These are phyloP conservation scores for Hericium coralloides DNA, from an alignment of 768 basidiomycete genomes.

Conservation along the genomic window DNA sequence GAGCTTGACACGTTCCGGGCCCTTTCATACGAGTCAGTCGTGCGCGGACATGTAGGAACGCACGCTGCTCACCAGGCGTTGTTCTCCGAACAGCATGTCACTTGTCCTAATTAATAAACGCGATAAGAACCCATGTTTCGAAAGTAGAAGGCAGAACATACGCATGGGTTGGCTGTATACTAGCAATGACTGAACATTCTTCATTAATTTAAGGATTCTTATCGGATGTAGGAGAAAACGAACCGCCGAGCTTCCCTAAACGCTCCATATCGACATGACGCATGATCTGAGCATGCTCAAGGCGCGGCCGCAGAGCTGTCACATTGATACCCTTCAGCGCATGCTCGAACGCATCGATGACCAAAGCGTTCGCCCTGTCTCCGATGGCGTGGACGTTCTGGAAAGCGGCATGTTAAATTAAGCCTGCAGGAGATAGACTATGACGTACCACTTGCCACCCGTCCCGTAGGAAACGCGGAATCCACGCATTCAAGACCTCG, in stretches of 20 bases:
- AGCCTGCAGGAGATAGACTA: background rate
- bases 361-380: constrained; percentile 79
- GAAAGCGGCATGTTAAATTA: background rate
- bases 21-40: constrained; percentile 31
- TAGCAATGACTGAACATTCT: constrained; percentile 62
- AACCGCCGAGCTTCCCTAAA: constrained; percentile 74
- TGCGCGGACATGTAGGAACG: background rate
- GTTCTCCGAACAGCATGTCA: constrained; percentile 88
- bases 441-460: constrained; percentile 85
- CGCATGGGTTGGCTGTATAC: constrained; percentile 86
- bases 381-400: constrained; percentile 87
- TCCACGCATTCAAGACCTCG: constrained; percentile 49
- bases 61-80: constrained; percentile 49
- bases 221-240: constrained; percentile 13
- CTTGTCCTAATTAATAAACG: constrained; percentile 40
- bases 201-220: background rate
- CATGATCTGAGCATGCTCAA: constrained; percentile 91
- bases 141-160: constrained; percentile 29
- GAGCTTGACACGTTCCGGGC: constrained; percentile 73
- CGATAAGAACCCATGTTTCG: background rate
- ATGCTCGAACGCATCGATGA: constrained; percentile 75
- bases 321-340: constrained; percentile 54
- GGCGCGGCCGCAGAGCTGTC: constrained; percentile 59
- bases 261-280: constrained; percentile 66
- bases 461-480: constrained; percentile 64